Percentiles rank a stretch among this genome's conserved stretches.
Conservation (phyloP, 768 basidiomycete genomes). For the Coprinellus micaceus region DNA sequence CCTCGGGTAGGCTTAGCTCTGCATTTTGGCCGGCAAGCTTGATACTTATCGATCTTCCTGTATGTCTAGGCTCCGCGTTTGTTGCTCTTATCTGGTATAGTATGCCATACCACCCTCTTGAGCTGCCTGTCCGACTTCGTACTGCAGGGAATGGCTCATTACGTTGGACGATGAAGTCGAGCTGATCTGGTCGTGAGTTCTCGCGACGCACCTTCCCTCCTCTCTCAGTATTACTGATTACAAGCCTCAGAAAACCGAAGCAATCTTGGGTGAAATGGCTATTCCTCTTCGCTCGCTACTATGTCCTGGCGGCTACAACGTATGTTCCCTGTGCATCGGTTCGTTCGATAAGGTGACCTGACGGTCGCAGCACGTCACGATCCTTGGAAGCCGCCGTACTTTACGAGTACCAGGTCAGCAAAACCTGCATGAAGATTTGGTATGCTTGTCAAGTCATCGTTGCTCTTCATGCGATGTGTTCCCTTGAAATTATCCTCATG, state of each 20-base stretch:
- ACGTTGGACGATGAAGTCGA: slow-evolving; percentile 29
- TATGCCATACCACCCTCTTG: neutral
- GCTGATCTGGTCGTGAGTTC: slow-evolving; percentile 27
- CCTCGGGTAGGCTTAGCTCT: neutral
- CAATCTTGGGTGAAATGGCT: slow-evolving; percentile 31
- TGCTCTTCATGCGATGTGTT: slow-evolving; percentile 18
- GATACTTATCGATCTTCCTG: neutral
- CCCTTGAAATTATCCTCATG: slow-evolving; percentile 30
- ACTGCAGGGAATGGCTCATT: slow-evolving; percentile 26
- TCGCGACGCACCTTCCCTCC: neutral
- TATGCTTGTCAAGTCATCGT: slow-evolving; percentile 25
- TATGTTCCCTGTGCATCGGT: slow-evolving; percentile 12
- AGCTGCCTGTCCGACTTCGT: neutral
- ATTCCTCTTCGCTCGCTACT: slow-evolving; percentile 29
- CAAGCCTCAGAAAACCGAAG: slow-evolving; percentile 21
- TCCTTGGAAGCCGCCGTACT: slow-evolving; percentile 14
- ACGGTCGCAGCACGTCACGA: slow-evolving; percentile 1
- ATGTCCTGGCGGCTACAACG: slow-evolving; percentile 23
- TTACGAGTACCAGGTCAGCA: slow-evolving; percentile 10
- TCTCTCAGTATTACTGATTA: neutral
- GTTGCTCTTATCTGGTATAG: slow-evolving; percentile 19
- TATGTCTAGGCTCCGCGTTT: neutral
- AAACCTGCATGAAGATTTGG: slow-evolving; percentile 16
- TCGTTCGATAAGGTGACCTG: too few relatives aligned
- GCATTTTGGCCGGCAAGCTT: neutral